Evolutionary conservation across 1,284 basidiomycete genomes (phyloP).

Genomic region (Cystobasidium slooffiae): DNA sequence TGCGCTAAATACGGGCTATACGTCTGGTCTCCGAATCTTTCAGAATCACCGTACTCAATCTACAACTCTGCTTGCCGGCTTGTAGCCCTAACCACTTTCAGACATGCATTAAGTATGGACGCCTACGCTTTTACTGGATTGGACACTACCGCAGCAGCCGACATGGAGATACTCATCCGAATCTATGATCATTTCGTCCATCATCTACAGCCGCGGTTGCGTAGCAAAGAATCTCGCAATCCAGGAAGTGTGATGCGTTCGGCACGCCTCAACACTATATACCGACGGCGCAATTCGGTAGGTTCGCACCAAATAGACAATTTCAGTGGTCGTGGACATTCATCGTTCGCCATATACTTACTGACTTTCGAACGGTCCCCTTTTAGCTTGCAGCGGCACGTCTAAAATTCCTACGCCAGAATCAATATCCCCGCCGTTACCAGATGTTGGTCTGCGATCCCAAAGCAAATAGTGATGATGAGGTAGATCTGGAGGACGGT

Average conservation of each 20-base stretch:
- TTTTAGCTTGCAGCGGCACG: conserved; percentile 1
- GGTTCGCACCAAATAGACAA: conserved; percentile 14
- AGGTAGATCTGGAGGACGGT: not conserved
- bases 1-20: conserved; percentile 17
- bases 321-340: conserved; percentile 15
- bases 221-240: conserved; percentile 14
- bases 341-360: conserved; percentile 4
- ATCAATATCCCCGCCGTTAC: conserved; percentile 14
- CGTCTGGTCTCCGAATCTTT: conserved; percentile 13
- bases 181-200: conserved; percentile 18
- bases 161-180: conserved; percentile 17
- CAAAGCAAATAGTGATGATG: not conserved
- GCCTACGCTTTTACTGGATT: conserved; percentile 9
- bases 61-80: conserved; percentile 17
- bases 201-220: conserved; percentile 19
- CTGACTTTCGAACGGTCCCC: not conserved
- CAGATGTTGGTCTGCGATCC: conserved; percentile 15
- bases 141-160: conserved; percentile 12
- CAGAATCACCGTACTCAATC: conserved; percentile 15
- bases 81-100: conserved; percentile 3
- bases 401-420: conserved; percentile 12
- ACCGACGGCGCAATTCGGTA: conserved; percentile 13
- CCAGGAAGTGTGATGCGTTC: conserved; percentile 15
- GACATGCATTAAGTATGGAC: conserved; percentile 13
- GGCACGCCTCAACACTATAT: conserved; percentile 22